These are phyloP conservation scores for Neostapfia colusana DNA, from an alignment of 176 grass and related monocot species.

Conservation along the genomic window DNA sequence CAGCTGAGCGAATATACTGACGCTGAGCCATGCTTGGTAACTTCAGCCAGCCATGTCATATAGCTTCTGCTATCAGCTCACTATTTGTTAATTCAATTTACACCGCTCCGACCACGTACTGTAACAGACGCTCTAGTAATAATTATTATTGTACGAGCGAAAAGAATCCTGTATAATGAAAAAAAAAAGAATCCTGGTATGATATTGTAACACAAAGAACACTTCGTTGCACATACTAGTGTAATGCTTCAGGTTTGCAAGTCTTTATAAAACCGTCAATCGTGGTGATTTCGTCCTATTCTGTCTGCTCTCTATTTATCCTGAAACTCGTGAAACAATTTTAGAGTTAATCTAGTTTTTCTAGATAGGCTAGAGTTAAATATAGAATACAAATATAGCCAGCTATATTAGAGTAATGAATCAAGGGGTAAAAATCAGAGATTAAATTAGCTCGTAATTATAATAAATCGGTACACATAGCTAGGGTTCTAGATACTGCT, in stretches of 20 bases:
- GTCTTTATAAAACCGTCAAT: background rate
- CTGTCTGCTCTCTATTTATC: background rate
- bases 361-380: too few species aligned
- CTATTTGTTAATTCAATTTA: background rate
- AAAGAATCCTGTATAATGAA: too few species aligned
- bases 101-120: constrained; percentile 19
- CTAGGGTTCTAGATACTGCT: too few species aligned
- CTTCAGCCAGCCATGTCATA: background rate
- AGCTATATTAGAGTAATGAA: too few species aligned
- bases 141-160: background rate
- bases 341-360: too few species aligned
- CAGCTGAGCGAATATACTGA: constrained; percentile 83
- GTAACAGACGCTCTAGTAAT: background rate
- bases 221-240: too few species aligned
- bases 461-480: too few species aligned
- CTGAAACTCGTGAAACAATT: background rate
- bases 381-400: too few species aligned
- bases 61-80: background rate
- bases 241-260: background rate
- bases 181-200: background rate
- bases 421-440: too few species aligned
- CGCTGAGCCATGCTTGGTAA: constrained; percentile 10
- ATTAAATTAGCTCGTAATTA: too few species aligned
- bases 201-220: background rate
- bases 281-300: background rate